phyloP scores from a whole-genome alignment of 2,329 filamentous ascomycete species.

The Aspergillus ochraceoroseus region DNA sequence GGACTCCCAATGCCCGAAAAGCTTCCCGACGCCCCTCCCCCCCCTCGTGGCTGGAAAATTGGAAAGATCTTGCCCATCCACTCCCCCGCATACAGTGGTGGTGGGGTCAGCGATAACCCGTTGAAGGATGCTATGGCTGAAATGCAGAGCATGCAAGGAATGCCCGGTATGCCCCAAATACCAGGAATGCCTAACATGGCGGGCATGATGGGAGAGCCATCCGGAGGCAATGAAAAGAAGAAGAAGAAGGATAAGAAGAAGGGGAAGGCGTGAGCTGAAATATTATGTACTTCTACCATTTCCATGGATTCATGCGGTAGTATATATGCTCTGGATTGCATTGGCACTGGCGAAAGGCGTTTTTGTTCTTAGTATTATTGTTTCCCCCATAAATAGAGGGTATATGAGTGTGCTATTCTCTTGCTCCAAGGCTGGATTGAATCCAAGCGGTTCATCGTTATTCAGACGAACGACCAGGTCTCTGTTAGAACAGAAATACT shows the following conservation, averaged over 20 bases:
- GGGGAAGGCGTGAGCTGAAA: constrained; percentile 36
- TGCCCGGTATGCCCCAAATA: constrained; percentile 42
- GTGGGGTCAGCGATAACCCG: constrained; percentile 89
- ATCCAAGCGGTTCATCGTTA: neutral
- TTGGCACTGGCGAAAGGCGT: constrained; percentile 39
- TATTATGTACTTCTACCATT: constrained; percentile 5
- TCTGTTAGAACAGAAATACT: too few species aligned
- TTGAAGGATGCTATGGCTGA: constrained; percentile 96
- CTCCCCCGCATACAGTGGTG: constrained; percentile 83
- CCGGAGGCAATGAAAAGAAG: constrained; percentile 37
- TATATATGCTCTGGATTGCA: constrained; percentile 30
- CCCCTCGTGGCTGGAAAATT: constrained; percentile 89
- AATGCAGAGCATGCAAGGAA: constrained; percentile 58
- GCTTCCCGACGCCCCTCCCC: constrained; percentile 66
- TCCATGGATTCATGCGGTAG: constrained; percentile 18
- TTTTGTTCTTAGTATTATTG: constrained; percentile 28
- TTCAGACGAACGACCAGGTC: too few species aligned
- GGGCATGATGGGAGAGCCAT: constrained; percentile 47
- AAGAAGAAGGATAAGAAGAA: constrained; percentile 51
- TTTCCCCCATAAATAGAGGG: constrained; percentile 19
- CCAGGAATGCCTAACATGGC: constrained; percentile 51
- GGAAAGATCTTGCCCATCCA: constrained; percentile 77
- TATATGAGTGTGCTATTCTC: constrained; percentile 18
- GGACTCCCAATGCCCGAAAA: constrained; percentile 65
- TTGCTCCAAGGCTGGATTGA: constrained; percentile 20